These are phyloP conservation scores for Sarcodon aspratus DNA, from an alignment of 768 basidiomycete genomes.

Conservation along the genomic window DNA sequence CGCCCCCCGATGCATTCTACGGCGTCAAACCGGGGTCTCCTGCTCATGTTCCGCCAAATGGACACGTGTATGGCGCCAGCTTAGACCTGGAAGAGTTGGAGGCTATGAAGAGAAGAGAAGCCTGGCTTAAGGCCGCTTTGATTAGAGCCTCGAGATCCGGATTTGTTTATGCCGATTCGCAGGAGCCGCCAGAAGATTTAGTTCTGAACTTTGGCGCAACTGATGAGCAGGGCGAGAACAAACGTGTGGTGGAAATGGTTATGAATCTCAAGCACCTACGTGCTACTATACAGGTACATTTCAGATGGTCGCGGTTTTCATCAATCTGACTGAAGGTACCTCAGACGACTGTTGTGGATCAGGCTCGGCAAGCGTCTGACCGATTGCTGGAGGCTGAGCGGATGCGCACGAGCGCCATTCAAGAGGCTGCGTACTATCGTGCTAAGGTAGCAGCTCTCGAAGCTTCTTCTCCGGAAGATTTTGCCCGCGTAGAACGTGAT, in stretches of 20 bases:
- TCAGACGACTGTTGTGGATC: conserved; percentile 63
- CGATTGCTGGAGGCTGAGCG: conserved; percentile 74
- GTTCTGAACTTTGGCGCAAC: conserved; percentile 23
- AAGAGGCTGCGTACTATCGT: conserved; percentile 94
- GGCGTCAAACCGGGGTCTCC: conserved; percentile 40
- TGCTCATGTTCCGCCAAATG: conserved; percentile 32
- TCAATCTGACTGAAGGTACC: background rate
- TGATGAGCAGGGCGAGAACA: conserved; percentile 33
- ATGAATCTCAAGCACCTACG: conserved; percentile 82
- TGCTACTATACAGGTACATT: conserved; percentile 72
- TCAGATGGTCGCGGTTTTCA: background rate
- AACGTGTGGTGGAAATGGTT: conserved; percentile 55
- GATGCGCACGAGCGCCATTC: conserved; percentile 62
- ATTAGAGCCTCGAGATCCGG: conserved; percentile 67
- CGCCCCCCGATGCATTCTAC: conserved; percentile 56
- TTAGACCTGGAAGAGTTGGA: conserved; percentile 69
- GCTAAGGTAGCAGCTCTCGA: conserved; percentile 90
- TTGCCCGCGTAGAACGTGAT: conserved; percentile 65
- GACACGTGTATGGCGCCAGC: background rate
- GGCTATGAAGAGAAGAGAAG: conserved; percentile 59
- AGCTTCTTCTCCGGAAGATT: conserved; percentile 49
- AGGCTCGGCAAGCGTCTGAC: conserved; percentile 68
- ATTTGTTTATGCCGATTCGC: conserved; percentile 48
- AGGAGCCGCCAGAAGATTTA: conserved; percentile 19
- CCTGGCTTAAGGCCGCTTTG: conserved; percentile 80